Evolutionary conservation across 352 stramenopile species (phyloP), one percentile per base, ranked within the genome.

Genomic region (Globisporangium cylindrosporum): DNA sequence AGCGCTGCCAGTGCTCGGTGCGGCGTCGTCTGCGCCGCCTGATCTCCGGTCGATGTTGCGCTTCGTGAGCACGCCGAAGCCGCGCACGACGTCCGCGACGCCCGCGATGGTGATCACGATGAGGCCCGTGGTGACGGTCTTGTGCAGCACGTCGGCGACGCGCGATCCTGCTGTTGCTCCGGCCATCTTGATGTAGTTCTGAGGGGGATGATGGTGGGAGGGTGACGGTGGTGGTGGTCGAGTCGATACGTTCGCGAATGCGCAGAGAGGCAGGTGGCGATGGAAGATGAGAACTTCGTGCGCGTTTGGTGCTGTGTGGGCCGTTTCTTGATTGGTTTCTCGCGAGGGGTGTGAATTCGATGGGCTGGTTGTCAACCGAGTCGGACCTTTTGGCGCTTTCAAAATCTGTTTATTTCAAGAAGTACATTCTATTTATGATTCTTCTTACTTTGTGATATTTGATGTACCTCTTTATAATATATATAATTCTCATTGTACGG

Each of bases 31-130:
- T 58, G 74, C 49, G 53, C 67, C 59, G 43, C 51, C 69, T 38
- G 74, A 73, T 73, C 76, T 75, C 29, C 88, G 86, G 64, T 90
- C 82, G 36, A 89, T 78, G 73, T 92, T 94, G 76, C 85, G 85
- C 82, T 89, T 88, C 43, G 89, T 84, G 60, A 96, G 76, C 29
- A 93, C 80, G 71, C 75, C 62, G 64, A 96, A 94, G 71, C 87
- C 88, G 68, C 85, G 84, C 64, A 77, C 88, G 57, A 96, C 85
- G 74, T 96, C 88, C 24, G 78, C 86, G 64, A 92, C 67, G 4
- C 81, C 78, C 41, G 88, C 82, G 56, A 80, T 74, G 34, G 88
- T 94, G 57, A 88, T 70, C 32, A 89, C 62, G 46, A 93, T 68
- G 56, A 96, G 85, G 1, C 88, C 86, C 72, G 86, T 81, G 64